These are phyloP conservation scores for Brassica carinata DNA, from an alignment of 345 rosid species.

Conservation along the genomic window DNA sequence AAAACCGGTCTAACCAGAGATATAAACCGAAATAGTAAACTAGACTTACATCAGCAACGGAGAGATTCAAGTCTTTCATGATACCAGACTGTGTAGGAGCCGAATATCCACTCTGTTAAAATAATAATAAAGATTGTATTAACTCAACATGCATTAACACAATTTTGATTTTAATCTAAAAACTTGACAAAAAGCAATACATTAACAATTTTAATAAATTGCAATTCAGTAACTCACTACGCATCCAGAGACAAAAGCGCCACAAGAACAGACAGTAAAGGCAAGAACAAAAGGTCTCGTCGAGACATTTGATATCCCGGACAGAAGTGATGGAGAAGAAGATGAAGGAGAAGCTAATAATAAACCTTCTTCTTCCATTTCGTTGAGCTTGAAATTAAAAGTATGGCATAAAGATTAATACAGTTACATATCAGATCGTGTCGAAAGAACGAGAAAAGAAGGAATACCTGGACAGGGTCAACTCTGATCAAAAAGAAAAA, in stretches of 20 bases:
- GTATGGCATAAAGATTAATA: not conserved
- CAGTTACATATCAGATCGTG: not conserved
- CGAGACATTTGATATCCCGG: conserved; percentile 29
- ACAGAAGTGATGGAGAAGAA: conserved; percentile 26
- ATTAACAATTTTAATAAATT: not conserved
- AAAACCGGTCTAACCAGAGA: not conserved
- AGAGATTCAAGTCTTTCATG: conserved; percentile 42
- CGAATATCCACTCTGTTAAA: conserved; percentile 32
- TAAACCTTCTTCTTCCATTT: conserved; percentile 3
- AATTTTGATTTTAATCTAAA: not conserved
- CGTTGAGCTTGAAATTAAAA: not conserved
- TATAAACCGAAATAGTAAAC: conserved; percentile 5
- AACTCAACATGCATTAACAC: not conserved
- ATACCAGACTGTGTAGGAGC: conserved; percentile 41
- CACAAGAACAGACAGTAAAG: conserved; percentile 30
- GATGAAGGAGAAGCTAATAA: not conserved
- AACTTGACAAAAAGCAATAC: not conserved
- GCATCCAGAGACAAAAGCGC: conserved; percentile 37
- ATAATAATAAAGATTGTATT: not conserved
- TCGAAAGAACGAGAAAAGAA: not conserved
- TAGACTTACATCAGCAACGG: conserved; percentile 37
- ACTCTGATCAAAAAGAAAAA: not conserved
- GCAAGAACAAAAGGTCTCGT: conserved; percentile 36
- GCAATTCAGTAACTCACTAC: conserved; percentile 21
- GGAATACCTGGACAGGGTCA: not conserved